These are phyloP conservation scores for Penicillium macrosclerotiorum DNA, from an alignment of 495 filamentous ascomycete genomes.

Conservation along the genomic window DNA sequence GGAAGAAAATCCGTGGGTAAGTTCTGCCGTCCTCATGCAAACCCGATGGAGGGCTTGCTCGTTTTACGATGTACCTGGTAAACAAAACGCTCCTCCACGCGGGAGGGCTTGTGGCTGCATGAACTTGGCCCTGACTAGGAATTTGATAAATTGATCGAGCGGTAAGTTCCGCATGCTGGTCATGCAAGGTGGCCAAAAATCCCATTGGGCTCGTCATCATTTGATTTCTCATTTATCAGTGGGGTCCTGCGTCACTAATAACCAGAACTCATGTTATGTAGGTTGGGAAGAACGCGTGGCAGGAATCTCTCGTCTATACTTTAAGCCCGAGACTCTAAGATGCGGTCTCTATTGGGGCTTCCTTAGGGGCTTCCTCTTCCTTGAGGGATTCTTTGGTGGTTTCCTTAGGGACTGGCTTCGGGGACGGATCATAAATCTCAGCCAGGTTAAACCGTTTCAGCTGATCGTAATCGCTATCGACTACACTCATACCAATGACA, in stretches of 20 bases:
- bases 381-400: neutral
- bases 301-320: too few species aligned
- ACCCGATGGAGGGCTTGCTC: neutral
- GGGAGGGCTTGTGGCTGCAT: constrained; percentile 11
- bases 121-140: neutral
- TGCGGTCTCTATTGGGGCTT: neutral
- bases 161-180: neutral
- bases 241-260: too few species aligned
- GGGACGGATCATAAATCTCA: constrained; percentile 57
- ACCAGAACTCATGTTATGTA: too few species aligned
- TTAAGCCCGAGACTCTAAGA: neutral
- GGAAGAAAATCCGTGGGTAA: neutral
- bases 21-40: neutral
- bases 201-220: neutral
- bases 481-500: constrained; percentile 75
- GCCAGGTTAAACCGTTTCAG: constrained; percentile 71
- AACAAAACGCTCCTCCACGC: neutral
- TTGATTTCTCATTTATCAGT: neutral
- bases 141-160: constrained; percentile 2
- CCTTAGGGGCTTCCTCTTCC: neutral
- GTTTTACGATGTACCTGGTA: neutral
- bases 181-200: constrained; percentile 1
- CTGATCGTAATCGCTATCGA: constrained; percentile 64
- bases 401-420: constrained; percentile 17
- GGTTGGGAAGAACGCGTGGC: too few species aligned